These are phyloP conservation scores for Oryza coarctata DNA, from an alignment of 176 grass and related monocot species.

Conservation along the genomic window DNA sequence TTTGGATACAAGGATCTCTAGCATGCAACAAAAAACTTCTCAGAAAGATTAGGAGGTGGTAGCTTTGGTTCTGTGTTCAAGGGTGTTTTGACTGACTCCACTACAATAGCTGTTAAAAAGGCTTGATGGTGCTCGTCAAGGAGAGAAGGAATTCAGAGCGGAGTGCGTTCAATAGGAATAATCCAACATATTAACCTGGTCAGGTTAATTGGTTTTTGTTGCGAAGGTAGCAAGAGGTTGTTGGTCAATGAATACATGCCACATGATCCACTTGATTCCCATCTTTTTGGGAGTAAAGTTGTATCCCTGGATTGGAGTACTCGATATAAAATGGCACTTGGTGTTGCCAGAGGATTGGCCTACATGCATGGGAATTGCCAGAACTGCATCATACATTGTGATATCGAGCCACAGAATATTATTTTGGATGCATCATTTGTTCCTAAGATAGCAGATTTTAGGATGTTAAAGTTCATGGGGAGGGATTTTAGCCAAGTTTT, in stretches of 20 bases:
- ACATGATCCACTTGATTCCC: slow-evolving; percentile 6
- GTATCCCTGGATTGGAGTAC: background rate
- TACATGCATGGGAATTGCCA: slow-evolving; percentile 35
- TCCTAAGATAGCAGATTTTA: slow-evolving; percentile 32
- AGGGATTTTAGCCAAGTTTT: slow-evolving; percentile 23
- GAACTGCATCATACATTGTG: slow-evolving; percentile 34
- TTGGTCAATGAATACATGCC: slow-evolving; percentile 36
- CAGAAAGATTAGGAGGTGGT: slow-evolving; percentile 22
- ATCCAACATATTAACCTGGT: slow-evolving; percentile 34
- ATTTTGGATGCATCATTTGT: slow-evolving; percentile 14
- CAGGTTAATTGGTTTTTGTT: slow-evolving; percentile 23
- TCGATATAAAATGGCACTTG: slow-evolving; percentile 13
- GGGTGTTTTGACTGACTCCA: slow-evolving; percentile 13
- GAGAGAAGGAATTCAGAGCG: slow-evolving; percentile 40
- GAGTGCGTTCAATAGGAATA: slow-evolving; percentile 33
- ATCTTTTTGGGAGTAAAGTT: slow-evolving; percentile 4
- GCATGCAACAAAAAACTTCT: slow-evolving; percentile 22
- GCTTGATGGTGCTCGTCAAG: slow-evolving; percentile 22
- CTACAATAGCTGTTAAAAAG: slow-evolving; percentile 27
- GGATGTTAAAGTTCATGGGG: slow-evolving; percentile 20
- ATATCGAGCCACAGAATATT: slow-evolving; percentile 38
- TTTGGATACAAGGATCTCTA: slow-evolving; percentile 26
- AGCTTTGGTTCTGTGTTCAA: slow-evolving; percentile 36
- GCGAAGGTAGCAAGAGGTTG: slow-evolving; percentile 1
- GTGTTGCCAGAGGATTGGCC: slow-evolving; percentile 7